Conservation (phyloP, 31 red algal species). For the Bonnemaisonia californica region DNA sequence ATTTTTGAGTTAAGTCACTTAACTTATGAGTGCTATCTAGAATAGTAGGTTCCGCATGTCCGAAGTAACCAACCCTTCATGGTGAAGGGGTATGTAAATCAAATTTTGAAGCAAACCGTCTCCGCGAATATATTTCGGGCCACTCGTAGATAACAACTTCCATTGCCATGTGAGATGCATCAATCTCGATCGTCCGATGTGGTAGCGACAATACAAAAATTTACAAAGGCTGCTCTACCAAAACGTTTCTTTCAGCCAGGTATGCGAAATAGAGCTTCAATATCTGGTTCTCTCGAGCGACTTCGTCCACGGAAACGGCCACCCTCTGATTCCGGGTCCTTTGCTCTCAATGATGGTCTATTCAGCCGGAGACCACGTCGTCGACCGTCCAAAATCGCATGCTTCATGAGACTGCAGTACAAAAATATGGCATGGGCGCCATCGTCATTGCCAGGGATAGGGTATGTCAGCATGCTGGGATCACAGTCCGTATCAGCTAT, state of each 20-base stretch:
- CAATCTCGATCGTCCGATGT: too few species aligned
- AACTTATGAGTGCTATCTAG: too few species aligned
- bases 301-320: neutral
- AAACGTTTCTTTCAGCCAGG: neutral
- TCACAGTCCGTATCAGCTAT: conserved; percentile 94
- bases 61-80: too few species aligned
- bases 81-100: too few species aligned
- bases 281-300: neutral
- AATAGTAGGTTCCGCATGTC: too few species aligned
- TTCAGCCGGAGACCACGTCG: conserved; percentile 42
- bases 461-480: conserved; percentile 82
- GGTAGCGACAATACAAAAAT: too few species aligned
- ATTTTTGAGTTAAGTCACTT: neutral
- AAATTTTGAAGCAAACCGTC: too few species aligned
- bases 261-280: neutral
- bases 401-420: conserved; percentile 84
- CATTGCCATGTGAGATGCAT: too few species aligned
- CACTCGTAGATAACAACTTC: too few species aligned
- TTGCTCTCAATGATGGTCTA: conserved; percentile 31
- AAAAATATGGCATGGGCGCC: conserved; percentile 74
- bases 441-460: conserved; percentile 99
- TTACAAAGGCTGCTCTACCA: neutral
- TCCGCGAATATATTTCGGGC: too few species aligned
- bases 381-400: conserved; percentile 84
- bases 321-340: neutral